phyloP scores from a whole-genome alignment of 2,329 filamentous ascomycete genomes.

The Trichophyton schoenleinii region DNA sequence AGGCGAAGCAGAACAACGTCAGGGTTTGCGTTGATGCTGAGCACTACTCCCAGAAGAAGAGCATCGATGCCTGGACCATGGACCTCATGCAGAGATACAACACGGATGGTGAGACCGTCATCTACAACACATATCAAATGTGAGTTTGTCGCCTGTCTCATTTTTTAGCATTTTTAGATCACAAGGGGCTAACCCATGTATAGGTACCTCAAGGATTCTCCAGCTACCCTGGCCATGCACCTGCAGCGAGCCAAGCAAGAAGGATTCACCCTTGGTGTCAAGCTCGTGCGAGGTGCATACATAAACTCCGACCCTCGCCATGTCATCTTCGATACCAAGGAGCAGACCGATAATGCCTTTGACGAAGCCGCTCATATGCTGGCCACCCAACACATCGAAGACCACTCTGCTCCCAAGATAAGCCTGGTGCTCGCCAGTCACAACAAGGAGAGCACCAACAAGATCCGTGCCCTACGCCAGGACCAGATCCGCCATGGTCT shows the following conservation, averaged over 20 bases:
- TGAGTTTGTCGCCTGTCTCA: constrained; percentile 15
- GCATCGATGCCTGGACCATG: constrained; percentile 43
- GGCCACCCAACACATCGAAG: constrained; percentile 37
- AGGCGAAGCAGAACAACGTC: constrained; percentile 16
- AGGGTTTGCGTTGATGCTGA: constrained; percentile 43
- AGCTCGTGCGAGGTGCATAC: constrained; percentile 44
- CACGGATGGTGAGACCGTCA: constrained; percentile 36
- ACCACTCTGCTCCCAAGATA: constrained; percentile 28
- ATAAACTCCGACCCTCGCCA: constrained; percentile 37
- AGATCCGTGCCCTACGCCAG: constrained; percentile 36
- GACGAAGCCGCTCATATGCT: constrained; percentile 45
- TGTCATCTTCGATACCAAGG: constrained; percentile 36
- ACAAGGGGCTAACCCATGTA: not conserved
- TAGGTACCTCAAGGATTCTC: constrained; percentile 36
- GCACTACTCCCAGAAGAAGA: constrained; percentile 40
- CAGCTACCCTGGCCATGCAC: constrained; percentile 34
- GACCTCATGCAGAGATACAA: constrained; percentile 44
- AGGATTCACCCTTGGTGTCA: constrained; percentile 40
- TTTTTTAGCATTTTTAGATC: not conserved
- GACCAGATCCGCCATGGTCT: constrained; percentile 37
- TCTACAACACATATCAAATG: constrained; percentile 43
- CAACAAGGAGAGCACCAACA: constrained; percentile 42
- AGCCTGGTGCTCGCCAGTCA: constrained; percentile 49
- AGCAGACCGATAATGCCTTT: constrained; percentile 41
- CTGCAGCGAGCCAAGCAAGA: constrained; percentile 35